phyloP scores from a whole-genome alignment of 2,329 filamentous ascomycete genomes.

The Cladosporium austrohemisphaericum region DNA sequence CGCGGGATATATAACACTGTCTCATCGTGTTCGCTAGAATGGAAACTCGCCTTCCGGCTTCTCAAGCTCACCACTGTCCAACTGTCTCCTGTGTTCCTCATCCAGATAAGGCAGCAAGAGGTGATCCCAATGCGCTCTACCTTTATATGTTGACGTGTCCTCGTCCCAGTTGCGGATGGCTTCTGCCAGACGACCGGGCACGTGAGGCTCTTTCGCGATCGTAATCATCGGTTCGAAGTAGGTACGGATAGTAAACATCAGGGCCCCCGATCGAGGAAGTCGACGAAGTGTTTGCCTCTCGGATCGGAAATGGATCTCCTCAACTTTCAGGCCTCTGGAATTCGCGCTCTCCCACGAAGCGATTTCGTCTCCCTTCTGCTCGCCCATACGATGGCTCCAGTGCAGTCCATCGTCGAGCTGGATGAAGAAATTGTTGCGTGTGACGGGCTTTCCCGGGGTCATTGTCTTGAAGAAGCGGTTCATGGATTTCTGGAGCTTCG shows the following conservation, averaged over 20 bases:
- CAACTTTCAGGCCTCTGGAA: conserved; percentile 3
- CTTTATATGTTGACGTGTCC: conserved; percentile 5
- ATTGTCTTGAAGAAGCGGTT: conserved; percentile 13
- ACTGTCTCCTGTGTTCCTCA: conserved; percentile 4
- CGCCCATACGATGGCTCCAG: conserved; percentile 11
- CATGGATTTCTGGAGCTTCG: conserved; percentile 12
- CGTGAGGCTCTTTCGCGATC: conserved; percentile 8
- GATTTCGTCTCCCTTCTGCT: conserved; percentile 3
- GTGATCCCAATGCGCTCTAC: conserved; percentile 7
- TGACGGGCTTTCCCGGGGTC: conserved; percentile 11
- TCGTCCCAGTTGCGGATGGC: conserved; percentile 8
- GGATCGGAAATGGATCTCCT: conserved; percentile 10
- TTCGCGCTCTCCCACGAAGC: conserved; percentile 10
- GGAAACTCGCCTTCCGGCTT: conserved; percentile 3
- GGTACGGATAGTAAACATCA: conserved; percentile 11
- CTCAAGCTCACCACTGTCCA: background rate
- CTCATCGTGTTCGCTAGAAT: background rate
- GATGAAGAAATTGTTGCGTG: conserved; percentile 11
- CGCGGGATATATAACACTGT: background rate
- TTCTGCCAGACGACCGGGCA: conserved; percentile 7
- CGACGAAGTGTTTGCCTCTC: conserved; percentile 10
- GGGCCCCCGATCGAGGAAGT: conserved; percentile 1
- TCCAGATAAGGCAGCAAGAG: conserved; percentile 6
- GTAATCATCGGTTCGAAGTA: conserved; percentile 8
- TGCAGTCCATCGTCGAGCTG: conserved; percentile 12